phyloP scores from a whole-genome alignment of 805 yeast genomes.

The Ogataea saltuana region DNA sequence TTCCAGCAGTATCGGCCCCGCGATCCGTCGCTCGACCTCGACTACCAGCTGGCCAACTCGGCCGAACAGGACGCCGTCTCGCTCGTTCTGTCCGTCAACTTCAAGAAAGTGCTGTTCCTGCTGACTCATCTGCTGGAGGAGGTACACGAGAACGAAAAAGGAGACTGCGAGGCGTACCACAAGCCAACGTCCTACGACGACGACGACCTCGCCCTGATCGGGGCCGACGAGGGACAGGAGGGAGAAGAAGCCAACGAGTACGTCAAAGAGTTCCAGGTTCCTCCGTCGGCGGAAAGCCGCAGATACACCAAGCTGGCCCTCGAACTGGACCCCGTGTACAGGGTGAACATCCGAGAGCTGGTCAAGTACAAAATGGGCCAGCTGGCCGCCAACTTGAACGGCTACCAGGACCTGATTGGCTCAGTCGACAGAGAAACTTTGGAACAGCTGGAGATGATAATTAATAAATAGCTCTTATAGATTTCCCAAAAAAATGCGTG shows the following conservation, averaged over 20 bases:
- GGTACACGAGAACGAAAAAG: constrained; percentile 57
- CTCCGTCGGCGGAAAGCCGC: constrained; percentile 43
- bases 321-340: constrained; percentile 53
- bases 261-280: constrained; percentile 26
- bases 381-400: constrained; percentile 33
- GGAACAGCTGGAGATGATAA: constrained; percentile 34
- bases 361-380: constrained; percentile 37
- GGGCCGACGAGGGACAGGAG: constrained; percentile 21
- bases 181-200: constrained; percentile 41
- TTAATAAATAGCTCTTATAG: no score
- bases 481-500: no score
- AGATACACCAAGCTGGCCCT: constrained; percentile 42
- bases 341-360: constrained; percentile 47
- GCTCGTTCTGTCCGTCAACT: constrained; percentile 24
- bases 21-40: constrained; percentile 22
- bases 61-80: constrained; percentile 24
- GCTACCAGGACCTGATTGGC: constrained; percentile 38
- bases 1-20: constrained; percentile 15
- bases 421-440: constrained; percentile 33
- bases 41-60: constrained; percentile 31
- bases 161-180: constrained; percentile 59
- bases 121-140: constrained; percentile 63
- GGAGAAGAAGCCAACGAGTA: constrained; percentile 31
- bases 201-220: constrained; percentile 31
- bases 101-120: constrained; percentile 32